phyloP scores from a whole-genome alignment of 1,139 yeast species.

The Geotrichum bryndzae region DNA sequence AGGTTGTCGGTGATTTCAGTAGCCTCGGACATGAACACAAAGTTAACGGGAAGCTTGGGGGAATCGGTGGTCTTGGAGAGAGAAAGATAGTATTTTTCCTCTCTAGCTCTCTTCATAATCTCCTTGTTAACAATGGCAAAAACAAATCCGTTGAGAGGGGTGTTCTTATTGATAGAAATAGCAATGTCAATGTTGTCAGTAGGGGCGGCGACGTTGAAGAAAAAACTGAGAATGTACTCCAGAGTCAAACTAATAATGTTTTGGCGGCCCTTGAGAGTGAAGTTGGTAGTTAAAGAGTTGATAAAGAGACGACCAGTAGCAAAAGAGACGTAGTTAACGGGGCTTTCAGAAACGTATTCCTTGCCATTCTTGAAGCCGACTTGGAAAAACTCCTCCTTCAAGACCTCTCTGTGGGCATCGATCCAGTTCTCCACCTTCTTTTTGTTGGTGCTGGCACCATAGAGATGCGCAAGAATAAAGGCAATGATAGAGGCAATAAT shows the following conservation, averaged over 20 bases:
- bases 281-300: conserved; percentile 53
- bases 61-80: conserved; percentile 77
- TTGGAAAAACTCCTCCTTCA: conserved; percentile 67
- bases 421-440: conserved; percentile 50
- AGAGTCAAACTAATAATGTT: conserved; percentile 60
- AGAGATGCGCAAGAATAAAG: conserved; percentile 38
- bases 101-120: conserved; percentile 72
- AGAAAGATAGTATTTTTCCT: conserved; percentile 71
- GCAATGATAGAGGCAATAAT: conserved; percentile 46
- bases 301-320: conserved; percentile 86
- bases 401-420: conserved; percentile 42
- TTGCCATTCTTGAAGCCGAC: conserved; percentile 55
- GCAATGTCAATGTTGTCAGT: conserved; percentile 44
- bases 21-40: conserved; percentile 85
- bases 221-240: conserved; percentile 53
- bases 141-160: conserved; percentile 54
- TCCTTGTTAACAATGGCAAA: conserved; percentile 81
- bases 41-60: conserved; percentile 58
- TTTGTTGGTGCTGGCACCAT: conserved; percentile 58
- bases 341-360: conserved; percentile 51
- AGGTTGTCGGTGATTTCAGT: conserved; percentile 70
- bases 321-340: conserved; percentile 67
- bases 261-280: conserved; percentile 73
- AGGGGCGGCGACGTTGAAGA: conserved; percentile 47
- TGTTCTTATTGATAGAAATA: conserved; percentile 51